Evolutionary conservation across 2,329 filamentous ascomycete species (phyloP).

Genomic region (Pseudogymnoascus sp.): DNA sequence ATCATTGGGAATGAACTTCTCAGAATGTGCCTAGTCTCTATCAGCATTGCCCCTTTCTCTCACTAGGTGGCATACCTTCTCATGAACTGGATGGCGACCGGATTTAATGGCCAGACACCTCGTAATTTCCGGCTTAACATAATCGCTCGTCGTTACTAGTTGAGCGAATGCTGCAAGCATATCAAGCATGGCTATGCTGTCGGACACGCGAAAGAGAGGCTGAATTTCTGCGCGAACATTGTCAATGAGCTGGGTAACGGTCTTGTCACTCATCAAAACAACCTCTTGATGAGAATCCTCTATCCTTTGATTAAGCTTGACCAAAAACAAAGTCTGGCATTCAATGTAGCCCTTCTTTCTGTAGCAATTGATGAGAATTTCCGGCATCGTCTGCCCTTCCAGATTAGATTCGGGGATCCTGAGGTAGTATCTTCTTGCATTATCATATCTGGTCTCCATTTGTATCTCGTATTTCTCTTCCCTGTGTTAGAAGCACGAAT

Average conservation of each 20-base stretch:
- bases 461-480: slow-evolving; percentile 40
- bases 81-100: slow-evolving; percentile 60
- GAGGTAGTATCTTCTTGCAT: slow-evolving; percentile 70
- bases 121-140: slow-evolving; percentile 53
- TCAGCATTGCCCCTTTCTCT: background rate
- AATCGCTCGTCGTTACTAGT: slow-evolving; percentile 57
- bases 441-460: slow-evolving; percentile 67
- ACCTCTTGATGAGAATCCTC: slow-evolving; percentile 77
- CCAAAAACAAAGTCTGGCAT: slow-evolving; percentile 75
- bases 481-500: slow-evolving; percentile 5
- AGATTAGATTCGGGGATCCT: slow-evolving; percentile 55
- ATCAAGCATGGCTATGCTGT: slow-evolving; percentile 78
- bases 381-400: slow-evolving; percentile 50
- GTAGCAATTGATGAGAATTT: slow-evolving; percentile 68
- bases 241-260: slow-evolving; percentile 62
- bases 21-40: slow-evolving; percentile 44
- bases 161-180: slow-evolving; percentile 75
- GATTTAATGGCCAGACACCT: slow-evolving; percentile 56
- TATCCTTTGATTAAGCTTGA: slow-evolving; percentile 73
- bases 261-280: slow-evolving; percentile 69
- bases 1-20: slow-evolving; percentile 77
- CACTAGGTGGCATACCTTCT: slow-evolving; percentile 41
- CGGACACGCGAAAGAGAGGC: slow-evolving; percentile 71
- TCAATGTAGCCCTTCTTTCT: slow-evolving; percentile 68
- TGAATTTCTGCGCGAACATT: slow-evolving; percentile 65